These are phyloP conservation scores for Houttuynia cordata DNA, from an alignment of 164 flowering plant genomes.

Conservation along the genomic window DNA sequence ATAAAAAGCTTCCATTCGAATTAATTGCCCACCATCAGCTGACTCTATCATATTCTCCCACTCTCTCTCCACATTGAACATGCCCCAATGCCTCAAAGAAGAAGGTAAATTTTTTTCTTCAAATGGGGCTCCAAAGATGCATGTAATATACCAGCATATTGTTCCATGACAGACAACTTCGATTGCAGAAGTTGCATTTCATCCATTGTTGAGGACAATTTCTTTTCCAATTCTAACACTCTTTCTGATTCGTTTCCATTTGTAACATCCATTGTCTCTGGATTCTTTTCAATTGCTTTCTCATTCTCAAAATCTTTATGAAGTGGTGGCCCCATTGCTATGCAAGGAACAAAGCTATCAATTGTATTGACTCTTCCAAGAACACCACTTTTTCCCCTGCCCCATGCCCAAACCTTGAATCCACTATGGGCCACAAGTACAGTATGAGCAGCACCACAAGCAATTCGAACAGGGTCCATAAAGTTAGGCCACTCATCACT, in stretches of 20 bases:
- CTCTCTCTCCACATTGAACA: conserved; percentile 50
- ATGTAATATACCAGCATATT: conserved; percentile 66
- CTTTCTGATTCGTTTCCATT: conserved; percentile 13
- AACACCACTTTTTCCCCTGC: conserved; percentile 72
- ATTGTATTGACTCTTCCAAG: conserved; percentile 55
- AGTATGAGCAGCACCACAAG: conserved; percentile 96
- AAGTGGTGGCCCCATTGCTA: conserved; percentile 65
- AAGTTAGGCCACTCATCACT: conserved; percentile 29
- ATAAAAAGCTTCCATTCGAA: conserved; percentile 59
- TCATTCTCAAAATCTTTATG: conserved; percentile 33
- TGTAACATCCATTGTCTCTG: conserved; percentile 1
- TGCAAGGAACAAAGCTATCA: conserved; percentile 43
- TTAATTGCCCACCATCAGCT: conserved; percentile 43
- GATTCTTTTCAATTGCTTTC: conserved; percentile 7
- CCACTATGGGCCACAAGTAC: conserved; percentile 50
- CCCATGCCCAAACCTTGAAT: conserved; percentile 80
- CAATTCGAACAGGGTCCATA: conserved; percentile 51
- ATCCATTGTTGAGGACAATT: conserved; percentile 35
- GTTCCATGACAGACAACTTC: conserved; percentile 46
- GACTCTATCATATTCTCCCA: conserved; percentile 82
- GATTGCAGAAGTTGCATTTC: conserved; percentile 47
- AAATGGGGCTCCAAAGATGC: conserved; percentile 66
- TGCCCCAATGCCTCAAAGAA: conserved; percentile 35
- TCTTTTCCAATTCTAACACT: conserved; percentile 28
- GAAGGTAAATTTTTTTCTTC: conserved; percentile 51